Evolutionary conservation across 495 filamentous ascomycete genomes (phyloP), one percentile per base, ranked within the genome.

Genomic region (Penicillium canescens): DNA sequence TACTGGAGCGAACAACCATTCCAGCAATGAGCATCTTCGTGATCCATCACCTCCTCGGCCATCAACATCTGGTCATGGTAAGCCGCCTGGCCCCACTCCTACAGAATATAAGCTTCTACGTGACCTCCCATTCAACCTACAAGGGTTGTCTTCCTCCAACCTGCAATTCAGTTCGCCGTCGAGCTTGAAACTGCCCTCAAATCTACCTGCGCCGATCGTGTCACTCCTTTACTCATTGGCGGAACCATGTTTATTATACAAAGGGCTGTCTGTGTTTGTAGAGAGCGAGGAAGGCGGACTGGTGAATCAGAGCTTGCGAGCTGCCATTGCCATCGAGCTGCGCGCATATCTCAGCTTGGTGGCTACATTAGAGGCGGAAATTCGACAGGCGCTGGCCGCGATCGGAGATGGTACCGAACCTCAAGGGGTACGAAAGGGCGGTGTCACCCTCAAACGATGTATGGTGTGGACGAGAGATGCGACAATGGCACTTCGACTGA

Each of bases 391-490:
- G 7, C 57, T 78, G 56, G 73, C 91, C 51, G 77, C 85, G 9
- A 80, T 86, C 45, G 71, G 89, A 10, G 85, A 91, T 59, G 82
- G 84, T 37, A 77, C 71, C 14, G 82, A 86, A 23, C 79, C 85
- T 1, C 75, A 83, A 50, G 81, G 80, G 34, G 80, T 92, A 39
- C 85, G 90, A 10, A 96, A 92, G 59, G 89, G 88, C 7, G 91
- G 91, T n/a, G 93, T 99, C 21, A 98, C 94, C 1, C 74, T 99
- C 42, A 98, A 97, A 63, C 80, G 95, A 52, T 99, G 94, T 64
- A 88, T 98, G 16, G 86, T 99, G 13, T 99, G 95, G 95, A 97
- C 92, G 6, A 84, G 93, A 56, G 95, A 98, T 69, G 91, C 95
- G 6, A 97, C 95, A 4, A 95, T 98, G 90, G 94, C 92, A 0